These are phyloP conservation scores for Colletotrichum orchidophilum DNA, from an alignment of 2,329 filamentous ascomycete genomes.

Conservation along the genomic window DNA sequence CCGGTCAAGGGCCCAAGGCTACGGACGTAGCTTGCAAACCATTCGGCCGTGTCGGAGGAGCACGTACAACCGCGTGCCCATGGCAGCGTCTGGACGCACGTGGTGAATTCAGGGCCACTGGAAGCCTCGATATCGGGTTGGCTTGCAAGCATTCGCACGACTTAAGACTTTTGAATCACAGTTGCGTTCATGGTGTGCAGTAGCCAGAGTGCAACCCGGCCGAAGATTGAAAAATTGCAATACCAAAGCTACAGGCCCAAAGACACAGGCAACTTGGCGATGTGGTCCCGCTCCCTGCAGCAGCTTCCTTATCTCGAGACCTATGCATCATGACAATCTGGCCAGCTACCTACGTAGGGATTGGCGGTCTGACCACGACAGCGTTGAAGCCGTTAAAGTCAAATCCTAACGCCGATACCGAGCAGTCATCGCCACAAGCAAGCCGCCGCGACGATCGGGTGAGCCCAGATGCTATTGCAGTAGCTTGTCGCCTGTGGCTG, in stretches of 20 bases:
- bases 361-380: not conserved
- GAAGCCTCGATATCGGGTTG: not conserved
- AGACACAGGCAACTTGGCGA: slow-evolving; percentile 6
- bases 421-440: not conserved
- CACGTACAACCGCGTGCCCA: not conserved
- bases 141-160: slow-evolving; percentile 4
- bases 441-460: slow-evolving; percentile 2
- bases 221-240: not conserved
- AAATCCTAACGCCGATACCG: slow-evolving; percentile 4
- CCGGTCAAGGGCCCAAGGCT: not conserved
- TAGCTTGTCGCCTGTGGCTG: not conserved
- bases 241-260: slow-evolving; percentile 1
- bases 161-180: not conserved
- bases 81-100: not conserved
- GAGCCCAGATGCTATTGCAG: slow-evolving; percentile 1
- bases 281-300: not conserved
- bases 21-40: not conserved
- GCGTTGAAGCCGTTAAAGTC: not conserved
- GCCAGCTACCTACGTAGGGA: not conserved
- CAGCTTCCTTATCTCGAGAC: not conserved
- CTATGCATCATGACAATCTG: not conserved
- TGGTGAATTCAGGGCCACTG: not conserved
- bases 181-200: not conserved
- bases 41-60: not conserved
- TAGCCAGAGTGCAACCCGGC: not conserved